These are phyloP conservation scores for Fusarium decemcellulare DNA, from an alignment of 2,329 filamentous ascomycete species.

Conservation along the genomic window DNA sequence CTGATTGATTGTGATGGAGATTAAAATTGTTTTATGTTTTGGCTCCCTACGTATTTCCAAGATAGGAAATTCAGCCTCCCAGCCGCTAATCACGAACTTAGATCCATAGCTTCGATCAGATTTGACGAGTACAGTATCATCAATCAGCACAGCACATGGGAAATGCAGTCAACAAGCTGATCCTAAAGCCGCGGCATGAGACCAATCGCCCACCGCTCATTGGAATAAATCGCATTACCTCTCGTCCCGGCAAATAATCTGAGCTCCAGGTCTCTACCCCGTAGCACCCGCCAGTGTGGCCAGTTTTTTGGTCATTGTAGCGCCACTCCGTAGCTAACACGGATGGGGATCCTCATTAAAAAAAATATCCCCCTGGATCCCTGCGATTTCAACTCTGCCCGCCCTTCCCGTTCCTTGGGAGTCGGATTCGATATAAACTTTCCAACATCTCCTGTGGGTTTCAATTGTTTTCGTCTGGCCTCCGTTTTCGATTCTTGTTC, in stretches of 20 bases:
- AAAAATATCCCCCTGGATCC: constrained; percentile 45
- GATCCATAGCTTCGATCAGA: constrained; percentile 12
- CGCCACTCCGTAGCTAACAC: constrained; percentile 46
- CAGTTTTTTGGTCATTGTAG: constrained; percentile 47
- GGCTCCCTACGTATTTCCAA: constrained; percentile 11
- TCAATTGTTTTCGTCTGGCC: constrained; percentile 6
- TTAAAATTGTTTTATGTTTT: not conserved
- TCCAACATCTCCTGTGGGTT: constrained; percentile 27
- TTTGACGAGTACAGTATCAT: not conserved
- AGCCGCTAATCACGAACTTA: constrained; percentile 12
- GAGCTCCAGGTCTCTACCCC: constrained; percentile 20
- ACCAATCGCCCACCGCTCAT: constrained; percentile 28
- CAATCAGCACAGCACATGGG: not conserved
- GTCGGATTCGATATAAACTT: not conserved
- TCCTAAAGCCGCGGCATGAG: constrained; percentile 1
- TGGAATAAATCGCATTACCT: constrained; percentile 27
- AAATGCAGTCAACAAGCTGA: not conserved
- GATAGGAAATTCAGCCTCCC: constrained; percentile 20
- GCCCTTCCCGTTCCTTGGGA: no score
- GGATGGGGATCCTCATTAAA: constrained; percentile 50
- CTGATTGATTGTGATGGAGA: constrained; percentile 21
- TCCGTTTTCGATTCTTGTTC: constrained; percentile 17
- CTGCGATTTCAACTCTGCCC: constrained; percentile 36
- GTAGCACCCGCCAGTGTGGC: constrained; percentile 37
- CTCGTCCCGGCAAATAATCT: constrained; percentile 33